Percentiles rank a stretch among this genome's conserved stretches.
These are phyloP conservation scores for Leucaena leucocephala DNA, from an alignment of 306 rosid genomes.

Conservation along the genomic window DNA sequence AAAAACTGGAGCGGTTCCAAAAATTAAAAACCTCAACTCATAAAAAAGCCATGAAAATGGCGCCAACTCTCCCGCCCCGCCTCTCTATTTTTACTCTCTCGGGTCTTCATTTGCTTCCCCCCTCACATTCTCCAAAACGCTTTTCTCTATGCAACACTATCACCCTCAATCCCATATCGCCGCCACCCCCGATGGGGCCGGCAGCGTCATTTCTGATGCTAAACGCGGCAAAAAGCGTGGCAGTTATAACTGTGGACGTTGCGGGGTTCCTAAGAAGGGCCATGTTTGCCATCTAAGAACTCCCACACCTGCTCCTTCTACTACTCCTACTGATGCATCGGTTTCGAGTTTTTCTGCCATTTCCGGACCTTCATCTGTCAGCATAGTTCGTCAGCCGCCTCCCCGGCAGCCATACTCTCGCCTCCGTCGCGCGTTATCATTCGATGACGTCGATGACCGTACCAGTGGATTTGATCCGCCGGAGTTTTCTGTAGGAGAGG, in stretches of 20 bases:
- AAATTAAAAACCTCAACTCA: neutral
- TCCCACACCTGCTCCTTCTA: conserved; percentile 12
- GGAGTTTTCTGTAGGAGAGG: conserved; percentile 32
- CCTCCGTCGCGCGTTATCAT: conserved; percentile 71
- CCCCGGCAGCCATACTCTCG: conserved; percentile 46
- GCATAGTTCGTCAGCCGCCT: conserved; percentile 31
- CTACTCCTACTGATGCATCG: conserved; percentile 39
- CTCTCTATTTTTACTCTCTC: neutral
- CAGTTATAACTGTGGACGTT: conserved; percentile 85
- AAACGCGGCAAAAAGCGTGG: conserved; percentile 80
- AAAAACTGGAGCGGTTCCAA: neutral
- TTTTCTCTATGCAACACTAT: conserved; percentile 39
- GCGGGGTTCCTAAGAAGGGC: conserved; percentile 93
- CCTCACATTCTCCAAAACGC: neutral
- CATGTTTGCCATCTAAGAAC: conserved; percentile 60
- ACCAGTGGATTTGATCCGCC: conserved; percentile 34
- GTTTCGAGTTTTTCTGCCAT: conserved; percentile 28
- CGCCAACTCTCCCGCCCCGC: conserved; percentile 48
- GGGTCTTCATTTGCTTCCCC: neutral
- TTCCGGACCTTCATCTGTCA: conserved; percentile 34
- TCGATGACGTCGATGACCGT: conserved; percentile 54
- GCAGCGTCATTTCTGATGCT: conserved; percentile 18
- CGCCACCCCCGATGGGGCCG: conserved; percentile 14
- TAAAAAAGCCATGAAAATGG: conserved; percentile 21
- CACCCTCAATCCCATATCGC: conserved; percentile 43